Percentiles rank a stretch among this genome's conserved stretches.
phyloP scores from a whole-genome alignment of 2,329 filamentous ascomycete species.

The Cladorrhinum sp. region DNA sequence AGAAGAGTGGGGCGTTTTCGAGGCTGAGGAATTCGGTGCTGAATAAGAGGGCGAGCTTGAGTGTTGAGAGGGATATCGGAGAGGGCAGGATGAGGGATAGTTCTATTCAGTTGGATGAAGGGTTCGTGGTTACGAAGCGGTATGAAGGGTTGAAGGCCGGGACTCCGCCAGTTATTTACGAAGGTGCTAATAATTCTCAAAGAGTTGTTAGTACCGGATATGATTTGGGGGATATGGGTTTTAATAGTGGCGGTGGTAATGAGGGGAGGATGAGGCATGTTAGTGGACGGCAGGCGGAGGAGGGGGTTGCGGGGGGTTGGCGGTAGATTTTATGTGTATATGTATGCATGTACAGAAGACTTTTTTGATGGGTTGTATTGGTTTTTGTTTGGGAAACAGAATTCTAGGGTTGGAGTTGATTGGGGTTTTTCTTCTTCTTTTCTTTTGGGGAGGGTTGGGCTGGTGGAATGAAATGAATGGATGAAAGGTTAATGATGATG shows the following conservation, averaged over 20 bases:
- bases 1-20: constrained; percentile 31
- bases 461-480: too few species aligned
- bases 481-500: too few species aligned
- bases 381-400: too few species aligned
- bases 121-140: constrained; percentile 51
- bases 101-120: constrained; percentile 48
- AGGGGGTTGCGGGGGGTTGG: not conserved
- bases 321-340: too few species aligned
- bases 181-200: constrained; percentile 45
- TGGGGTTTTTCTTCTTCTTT: too few species aligned
- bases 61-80: constrained; percentile 40
- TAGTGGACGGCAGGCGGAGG: not conserved
- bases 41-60: constrained; percentile 32
- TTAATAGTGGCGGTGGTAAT: not conserved
- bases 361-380: not conserved
- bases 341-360: too few species aligned
- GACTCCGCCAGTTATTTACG: constrained; percentile 53
- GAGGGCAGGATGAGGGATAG: constrained; percentile 35
- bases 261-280: not conserved
- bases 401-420: too few species aligned
- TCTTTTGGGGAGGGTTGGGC: too few species aligned
- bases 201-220: constrained; percentile 60
- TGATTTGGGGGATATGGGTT: constrained; percentile 32
- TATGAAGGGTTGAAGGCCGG: constrained; percentile 56
- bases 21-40: constrained; percentile 35